Percentiles rank a stretch among this genome's conserved stretches.
phyloP scores from a whole-genome alignment of 805 yeast species.

The Ascoidea tarda region DNA sequence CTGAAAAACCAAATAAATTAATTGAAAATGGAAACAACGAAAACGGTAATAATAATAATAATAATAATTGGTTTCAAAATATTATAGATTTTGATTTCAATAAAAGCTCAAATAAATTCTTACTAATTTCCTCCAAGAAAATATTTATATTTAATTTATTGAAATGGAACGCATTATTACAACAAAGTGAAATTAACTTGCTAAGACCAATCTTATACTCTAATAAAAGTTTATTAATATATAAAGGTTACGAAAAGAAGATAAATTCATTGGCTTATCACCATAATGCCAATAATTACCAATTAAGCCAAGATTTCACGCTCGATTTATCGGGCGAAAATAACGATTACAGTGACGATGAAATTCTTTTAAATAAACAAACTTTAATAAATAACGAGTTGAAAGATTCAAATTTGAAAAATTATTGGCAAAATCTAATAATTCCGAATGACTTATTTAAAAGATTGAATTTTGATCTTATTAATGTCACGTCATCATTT shows the following conservation, averaged over 20 bases:
- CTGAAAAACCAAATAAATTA: neutral
- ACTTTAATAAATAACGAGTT: neutral
- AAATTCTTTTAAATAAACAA: neutral
- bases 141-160: slow-evolving; percentile 5
- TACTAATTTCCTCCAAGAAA: slow-evolving; percentile 2
- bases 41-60: neutral
- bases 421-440: slow-evolving; percentile 12
- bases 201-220: slow-evolving; percentile 13
- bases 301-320: neutral
- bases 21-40: neutral
- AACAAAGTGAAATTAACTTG: slow-evolving; percentile 13
- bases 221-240: slow-evolving; percentile 10
- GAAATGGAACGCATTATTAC: slow-evolving; percentile 1
- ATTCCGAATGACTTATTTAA: slow-evolving; percentile 13
- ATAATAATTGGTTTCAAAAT: slow-evolving; percentile 8
- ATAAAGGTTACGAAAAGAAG: slow-evolving; percentile 13
- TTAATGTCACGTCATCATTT: slow-evolving; percentile 12
- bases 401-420: slow-evolving; percentile 3
- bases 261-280: neutral
- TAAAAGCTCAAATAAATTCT: slow-evolving; percentile 2
- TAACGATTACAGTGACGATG: neutral
- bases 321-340: neutral
- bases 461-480: slow-evolving; percentile 9
- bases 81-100: slow-evolving; percentile 5
- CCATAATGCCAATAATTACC: no score